Evolutionary conservation across 2,329 filamentous ascomycete genomes (phyloP), one percentile per base, ranked within the genome.

Genomic region (Ustulina deusta): DNA sequence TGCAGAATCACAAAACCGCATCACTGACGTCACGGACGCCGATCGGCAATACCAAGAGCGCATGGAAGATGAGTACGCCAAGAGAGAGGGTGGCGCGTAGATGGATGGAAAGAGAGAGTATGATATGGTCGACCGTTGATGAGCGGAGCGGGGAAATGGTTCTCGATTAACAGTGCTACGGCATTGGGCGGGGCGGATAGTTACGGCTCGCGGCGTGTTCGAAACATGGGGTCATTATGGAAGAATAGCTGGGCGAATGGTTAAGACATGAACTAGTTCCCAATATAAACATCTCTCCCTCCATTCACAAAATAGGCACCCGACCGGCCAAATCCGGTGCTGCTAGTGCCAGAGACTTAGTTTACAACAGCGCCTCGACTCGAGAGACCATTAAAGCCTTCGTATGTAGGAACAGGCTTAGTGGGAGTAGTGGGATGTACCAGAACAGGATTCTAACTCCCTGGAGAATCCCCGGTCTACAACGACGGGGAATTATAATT

Each of bases 11-110:
- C 60, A 63, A 22, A 68, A 67, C 40, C 68, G 68, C 54, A 70
- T 72, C 34, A 58, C 61, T 1, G 70, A 72, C n/a, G 68, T 70
- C 17, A 63, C 60, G 1, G 64, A 69, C 20, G 42, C 56, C 3
- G 63, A 71, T 0, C 38, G 48, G 20, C 9, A 65, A 2, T 66
- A 70, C 6, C 58, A 69, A 40, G 63, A 67, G 49, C 48, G 57
- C 2, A 69, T 63, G 51, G 40, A 62, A 40, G 65, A 68, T 7
- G 65, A 66, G 22, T 65, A 68, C 32, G 62, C 56, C 2, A 69
- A 69, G 62, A 25, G 64, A 22, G 64, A 71, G 40, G 65, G 62
- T 22, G 65, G 65, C 17, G 65, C 60, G 29, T 67, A 63, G 34
- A 52, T 40, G 32, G 20, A 51, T 6, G 38, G 22, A 20, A 6